These are phyloP conservation scores for Silene coronaria DNA, from an alignment of 179 eudicot genomes.

Conservation along the genomic window DNA sequence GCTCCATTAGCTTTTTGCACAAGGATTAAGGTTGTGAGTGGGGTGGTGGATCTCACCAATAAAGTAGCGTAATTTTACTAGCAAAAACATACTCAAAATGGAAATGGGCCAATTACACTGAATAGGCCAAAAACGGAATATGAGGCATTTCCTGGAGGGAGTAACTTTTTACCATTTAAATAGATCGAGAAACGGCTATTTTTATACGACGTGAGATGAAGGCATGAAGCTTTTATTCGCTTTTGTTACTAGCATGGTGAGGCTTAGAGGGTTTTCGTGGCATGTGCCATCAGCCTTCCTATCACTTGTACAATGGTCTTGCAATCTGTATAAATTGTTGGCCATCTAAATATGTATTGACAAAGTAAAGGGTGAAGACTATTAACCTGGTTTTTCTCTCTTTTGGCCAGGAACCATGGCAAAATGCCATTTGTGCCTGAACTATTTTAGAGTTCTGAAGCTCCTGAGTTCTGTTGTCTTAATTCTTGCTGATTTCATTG, in stretches of 20 bases:
- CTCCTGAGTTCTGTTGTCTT: neutral
- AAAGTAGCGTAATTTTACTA: too few relatives aligned
- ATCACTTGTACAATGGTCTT: neutral
- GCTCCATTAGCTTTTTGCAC: too few relatives aligned
- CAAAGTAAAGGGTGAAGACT: too few relatives aligned
- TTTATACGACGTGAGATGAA: neutral
- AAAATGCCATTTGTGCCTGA: conserved; percentile 3
- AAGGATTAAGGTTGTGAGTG: too few relatives aligned
- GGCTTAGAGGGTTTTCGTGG: neutral
- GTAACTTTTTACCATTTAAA: neutral
- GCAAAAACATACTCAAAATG: too few relatives aligned
- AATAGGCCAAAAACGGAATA: too few relatives aligned
- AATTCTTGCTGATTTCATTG: neutral
- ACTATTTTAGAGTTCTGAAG: neutral
- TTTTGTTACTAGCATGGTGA: neutral
- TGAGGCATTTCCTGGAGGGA: too few relatives aligned
- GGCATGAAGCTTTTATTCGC: neutral
- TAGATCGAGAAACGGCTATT: neutral
- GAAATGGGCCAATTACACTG: too few relatives aligned
- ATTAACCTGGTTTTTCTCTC: neutral
- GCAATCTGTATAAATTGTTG: neutral
- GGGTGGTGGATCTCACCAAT: too few relatives aligned
- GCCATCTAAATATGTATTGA: too few relatives aligned
- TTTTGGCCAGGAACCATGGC: conserved; percentile 4
- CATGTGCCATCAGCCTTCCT: neutral